Conservation (phyloP, 176 grass and related monocot species). For the Phoenix roebelenii region DNA sequence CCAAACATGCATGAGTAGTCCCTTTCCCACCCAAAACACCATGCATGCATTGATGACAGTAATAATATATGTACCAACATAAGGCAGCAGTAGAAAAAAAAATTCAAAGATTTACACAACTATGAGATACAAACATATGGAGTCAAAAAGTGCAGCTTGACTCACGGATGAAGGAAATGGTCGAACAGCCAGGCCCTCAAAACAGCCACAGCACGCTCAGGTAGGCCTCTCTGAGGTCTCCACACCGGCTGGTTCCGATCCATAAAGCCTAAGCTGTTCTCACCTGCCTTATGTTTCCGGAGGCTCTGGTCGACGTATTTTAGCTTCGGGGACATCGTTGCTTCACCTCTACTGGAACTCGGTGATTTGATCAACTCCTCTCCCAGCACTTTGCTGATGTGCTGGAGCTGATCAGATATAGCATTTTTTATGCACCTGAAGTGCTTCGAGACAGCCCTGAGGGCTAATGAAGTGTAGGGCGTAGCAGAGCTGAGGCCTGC, state of each 20-base stretch:
- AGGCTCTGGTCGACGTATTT: constrained; percentile 10
- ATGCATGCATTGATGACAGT: constrained; percentile 14
- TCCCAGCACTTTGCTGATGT: constrained; percentile 30
- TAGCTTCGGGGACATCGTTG: background rate
- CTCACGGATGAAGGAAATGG: constrained; percentile 60
- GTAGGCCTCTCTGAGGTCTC: constrained; percentile 44
- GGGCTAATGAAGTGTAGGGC: constrained; percentile 28
- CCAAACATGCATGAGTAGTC: background rate
- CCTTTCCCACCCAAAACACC: background rate
- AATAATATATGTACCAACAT: too few relatives aligned
- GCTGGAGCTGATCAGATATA: constrained; percentile 30
- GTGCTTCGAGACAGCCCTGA: constrained; percentile 36
- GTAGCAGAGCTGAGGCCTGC: constrained; percentile 36
- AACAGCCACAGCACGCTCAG: constrained; percentile 38
- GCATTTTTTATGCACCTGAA: constrained; percentile 32
- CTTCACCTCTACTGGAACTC: constrained; percentile 20
- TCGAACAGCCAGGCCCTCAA: constrained; percentile 50
- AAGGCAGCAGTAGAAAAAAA: too few relatives aligned
- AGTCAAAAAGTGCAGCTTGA: background rate
- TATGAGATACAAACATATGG: too few relatives aligned
- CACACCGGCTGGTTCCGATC: constrained; percentile 38
- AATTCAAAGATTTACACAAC: too few relatives aligned
- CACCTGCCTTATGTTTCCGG: background rate
- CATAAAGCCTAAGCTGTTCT: constrained; percentile 20
- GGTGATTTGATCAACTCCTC: constrained; percentile 35